Evolutionary conservation across 176 grass and related monocot species (phyloP).

Genomic region (Oropetium thomaeum): DNA sequence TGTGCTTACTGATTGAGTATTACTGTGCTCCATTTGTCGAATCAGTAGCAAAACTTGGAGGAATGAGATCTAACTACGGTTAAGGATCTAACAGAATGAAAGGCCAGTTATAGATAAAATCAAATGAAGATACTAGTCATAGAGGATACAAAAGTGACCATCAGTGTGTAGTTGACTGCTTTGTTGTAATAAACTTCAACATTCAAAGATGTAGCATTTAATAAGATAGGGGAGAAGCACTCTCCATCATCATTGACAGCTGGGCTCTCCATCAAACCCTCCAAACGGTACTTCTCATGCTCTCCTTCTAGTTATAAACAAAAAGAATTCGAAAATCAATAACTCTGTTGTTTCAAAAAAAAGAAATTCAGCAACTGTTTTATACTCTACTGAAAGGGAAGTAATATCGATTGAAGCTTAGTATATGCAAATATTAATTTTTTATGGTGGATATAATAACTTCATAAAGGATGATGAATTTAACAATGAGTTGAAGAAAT

Average conservation of each 20-base stretch:
- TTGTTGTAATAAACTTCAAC: slow-evolving; percentile 99
- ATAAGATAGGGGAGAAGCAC: slow-evolving; percentile 79
- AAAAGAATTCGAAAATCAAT: not conserved
- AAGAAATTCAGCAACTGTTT: not conserved
- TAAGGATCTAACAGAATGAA: slow-evolving; percentile 43
- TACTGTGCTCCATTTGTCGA: slow-evolving; percentile 99
- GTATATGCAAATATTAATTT: not conserved
- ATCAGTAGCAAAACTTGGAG: slow-evolving; percentile 94
- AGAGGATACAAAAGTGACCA: slow-evolving; percentile 99
- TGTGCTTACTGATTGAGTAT: slow-evolving; percentile 87
- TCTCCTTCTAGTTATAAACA: slow-evolving; percentile 69
- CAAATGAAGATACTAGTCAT: slow-evolving; percentile 15
- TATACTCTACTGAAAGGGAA: not conserved
- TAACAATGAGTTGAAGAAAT: slow-evolving; percentile 13
- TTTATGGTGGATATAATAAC: slow-evolving; percentile 10
- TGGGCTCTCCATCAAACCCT: slow-evolving; percentile 86
- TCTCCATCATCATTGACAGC: slow-evolving; percentile 85
- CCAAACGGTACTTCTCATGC: slow-evolving; percentile 77
- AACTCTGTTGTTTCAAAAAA: not conserved
- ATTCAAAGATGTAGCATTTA: slow-evolving; percentile 95
- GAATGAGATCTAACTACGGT: slow-evolving; percentile 74
- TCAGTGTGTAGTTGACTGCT: slow-evolving; percentile 98
- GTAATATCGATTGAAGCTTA: slow-evolving; percentile 18
- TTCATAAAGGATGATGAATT: not conserved
- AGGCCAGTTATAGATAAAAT: slow-evolving; percentile 22